Evolutionary conservation across 2,329 filamentous ascomycete species (phyloP).

Genomic region (Neofusicoccum sp.): DNA sequence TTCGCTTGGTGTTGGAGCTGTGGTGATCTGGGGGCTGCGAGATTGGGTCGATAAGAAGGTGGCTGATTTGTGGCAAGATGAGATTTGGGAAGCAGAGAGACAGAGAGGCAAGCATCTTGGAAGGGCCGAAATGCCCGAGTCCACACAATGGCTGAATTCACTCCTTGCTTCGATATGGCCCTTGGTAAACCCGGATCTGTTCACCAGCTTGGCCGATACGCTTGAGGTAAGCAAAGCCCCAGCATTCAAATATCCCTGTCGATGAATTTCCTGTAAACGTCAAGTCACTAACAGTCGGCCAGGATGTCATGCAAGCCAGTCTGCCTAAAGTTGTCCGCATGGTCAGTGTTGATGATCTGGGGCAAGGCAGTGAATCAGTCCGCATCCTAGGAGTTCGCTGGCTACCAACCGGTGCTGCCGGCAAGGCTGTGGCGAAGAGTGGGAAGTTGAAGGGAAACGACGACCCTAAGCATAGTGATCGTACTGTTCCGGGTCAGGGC

Average conservation of each 20-base stretch:
- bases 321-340: constrained; percentile 68
- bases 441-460: constrained; percentile 55
- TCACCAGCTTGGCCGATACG: constrained; percentile 65
- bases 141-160: constrained; percentile 70
- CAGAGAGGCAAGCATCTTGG: constrained; percentile 50
- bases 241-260: neutral
- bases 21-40: constrained; percentile 47
- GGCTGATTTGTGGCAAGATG: constrained; percentile 63
- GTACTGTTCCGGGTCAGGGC: constrained; percentile 48
- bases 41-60: constrained; percentile 63
- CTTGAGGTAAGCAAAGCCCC: constrained; percentile 51
- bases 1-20: constrained; percentile 30
- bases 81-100: constrained; percentile 66
- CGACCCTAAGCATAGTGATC: constrained; percentile 48
- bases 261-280: neutral
- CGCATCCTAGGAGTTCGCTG: constrained; percentile 70
- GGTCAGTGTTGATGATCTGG: constrained; percentile 73
- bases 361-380: constrained; percentile 69
- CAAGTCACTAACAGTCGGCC: neutral
- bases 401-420: constrained; percentile 69
- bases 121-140: constrained; percentile 57
- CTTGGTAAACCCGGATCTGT: constrained; percentile 72
- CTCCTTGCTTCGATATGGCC: constrained; percentile 69
- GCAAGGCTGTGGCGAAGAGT: constrained; percentile 57
- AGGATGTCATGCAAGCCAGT: constrained; percentile 76